phyloP scores from a whole-genome alignment of 331 rosid species.

The Pyrus hybrid region DNA sequence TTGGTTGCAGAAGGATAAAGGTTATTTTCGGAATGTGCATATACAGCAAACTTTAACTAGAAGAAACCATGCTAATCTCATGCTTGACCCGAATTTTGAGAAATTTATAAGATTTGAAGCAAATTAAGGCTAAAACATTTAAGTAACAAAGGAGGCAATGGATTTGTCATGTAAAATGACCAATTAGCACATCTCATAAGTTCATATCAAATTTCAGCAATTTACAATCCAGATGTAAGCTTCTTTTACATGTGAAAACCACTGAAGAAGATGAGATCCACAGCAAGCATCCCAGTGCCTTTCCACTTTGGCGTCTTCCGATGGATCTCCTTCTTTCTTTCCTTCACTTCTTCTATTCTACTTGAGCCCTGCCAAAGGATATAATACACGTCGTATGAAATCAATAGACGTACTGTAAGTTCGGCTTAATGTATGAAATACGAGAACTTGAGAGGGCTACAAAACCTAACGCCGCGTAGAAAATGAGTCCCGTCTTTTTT shows the following conservation, averaged over 20 bases:
- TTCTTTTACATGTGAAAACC: constrained; percentile 21
- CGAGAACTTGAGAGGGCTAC: background rate
- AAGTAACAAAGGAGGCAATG: background rate
- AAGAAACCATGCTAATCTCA: too few relatives aligned
- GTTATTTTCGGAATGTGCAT: too few relatives aligned
- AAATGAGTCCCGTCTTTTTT: background rate
- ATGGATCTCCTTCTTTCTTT: constrained; percentile 9
- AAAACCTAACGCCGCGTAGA: background rate
- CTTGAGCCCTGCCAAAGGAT: constrained; percentile 14
- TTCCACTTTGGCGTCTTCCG: constrained; percentile 17
- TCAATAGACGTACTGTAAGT: background rate
- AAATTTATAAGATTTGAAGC: background rate
- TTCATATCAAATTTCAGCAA: constrained; percentile 15
- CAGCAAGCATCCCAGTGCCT: constrained; percentile 13
- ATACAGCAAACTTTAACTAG: too few relatives aligned
- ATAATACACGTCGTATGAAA: background rate
- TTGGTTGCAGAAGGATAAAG: too few relatives aligned
- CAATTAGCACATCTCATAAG: constrained; percentile 25
- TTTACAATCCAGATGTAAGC: constrained; percentile 19
- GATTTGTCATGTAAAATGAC: constrained; percentile 19
- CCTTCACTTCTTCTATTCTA: constrained; percentile 13
- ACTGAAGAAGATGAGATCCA: background rate
- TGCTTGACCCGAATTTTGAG: too few relatives aligned
- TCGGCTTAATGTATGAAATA: background rate
- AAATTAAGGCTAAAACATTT: background rate